These are phyloP conservation scores for Dioscorea cayenensis DNA, from an alignment of 116 monocot genomes.

Conservation along the genomic window DNA sequence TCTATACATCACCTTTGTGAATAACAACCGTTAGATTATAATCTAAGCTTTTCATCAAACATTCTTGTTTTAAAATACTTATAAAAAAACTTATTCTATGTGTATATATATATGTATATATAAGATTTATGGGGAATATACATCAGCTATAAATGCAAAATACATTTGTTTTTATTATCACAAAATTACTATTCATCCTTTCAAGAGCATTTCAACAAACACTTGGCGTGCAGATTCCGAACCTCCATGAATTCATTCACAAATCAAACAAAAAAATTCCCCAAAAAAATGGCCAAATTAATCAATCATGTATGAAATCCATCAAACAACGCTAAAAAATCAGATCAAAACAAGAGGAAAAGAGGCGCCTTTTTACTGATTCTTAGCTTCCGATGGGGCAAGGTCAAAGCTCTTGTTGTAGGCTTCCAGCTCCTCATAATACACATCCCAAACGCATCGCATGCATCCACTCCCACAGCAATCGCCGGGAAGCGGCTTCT, in stretches of 20 bases:
- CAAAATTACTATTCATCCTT: no score
- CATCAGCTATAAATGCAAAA: no score
- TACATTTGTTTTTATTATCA: no score
- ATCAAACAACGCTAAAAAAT: background rate
- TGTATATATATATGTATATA: no score
- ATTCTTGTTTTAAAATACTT: no score
- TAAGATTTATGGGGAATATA: no score
- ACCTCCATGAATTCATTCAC: background rate
- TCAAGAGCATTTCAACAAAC: no score
- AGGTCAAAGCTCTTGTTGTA: constrained; percentile 15
- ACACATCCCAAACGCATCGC: constrained; percentile 49
- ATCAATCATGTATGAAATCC: background rate
- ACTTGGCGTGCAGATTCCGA: no score
- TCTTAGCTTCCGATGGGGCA: background rate
- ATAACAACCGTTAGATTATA: no score
- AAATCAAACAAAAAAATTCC: background rate
- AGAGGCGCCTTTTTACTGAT: background rate
- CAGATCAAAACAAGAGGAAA: background rate
- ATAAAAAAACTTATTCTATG: no score
- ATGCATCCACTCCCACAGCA: constrained; percentile 66
- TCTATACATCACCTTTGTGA: no score
- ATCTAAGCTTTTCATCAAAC: no score
- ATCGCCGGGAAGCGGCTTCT: constrained; percentile 55
- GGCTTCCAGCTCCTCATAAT: constrained; percentile 57
- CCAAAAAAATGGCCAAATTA: background rate